Conservation (phyloP, 495 filamentous ascomycete species). For the Daldinia bambusicola region DNA sequence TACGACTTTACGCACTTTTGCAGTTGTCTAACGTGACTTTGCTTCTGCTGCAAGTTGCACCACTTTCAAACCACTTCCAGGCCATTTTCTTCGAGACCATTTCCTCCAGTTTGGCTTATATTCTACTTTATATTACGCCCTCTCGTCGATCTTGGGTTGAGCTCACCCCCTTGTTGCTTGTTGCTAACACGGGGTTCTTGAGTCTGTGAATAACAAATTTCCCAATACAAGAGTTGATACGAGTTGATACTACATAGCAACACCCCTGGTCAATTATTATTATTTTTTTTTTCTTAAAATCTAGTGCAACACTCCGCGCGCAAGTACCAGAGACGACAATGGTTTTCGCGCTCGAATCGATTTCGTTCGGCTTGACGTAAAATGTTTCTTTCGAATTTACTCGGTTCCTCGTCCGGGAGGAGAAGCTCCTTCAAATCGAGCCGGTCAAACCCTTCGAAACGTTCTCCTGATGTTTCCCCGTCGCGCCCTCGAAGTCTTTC, state of each 20-base stretch:
- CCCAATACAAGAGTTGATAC: conserved; percentile 20
- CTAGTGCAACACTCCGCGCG: conserved; percentile 12
- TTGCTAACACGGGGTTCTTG: background rate
- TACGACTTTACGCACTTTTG: background rate
- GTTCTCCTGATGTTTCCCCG: conserved; percentile 37
- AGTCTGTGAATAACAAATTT: conserved; percentile 15
- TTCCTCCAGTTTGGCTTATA: background rate
- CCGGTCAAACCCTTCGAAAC: conserved; percentile 23
- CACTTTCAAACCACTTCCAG: conserved; percentile 2
- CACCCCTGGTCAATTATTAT: conserved; percentile 22
- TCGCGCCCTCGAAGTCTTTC: conserved; percentile 25
- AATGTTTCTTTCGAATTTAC: conserved; percentile 41
- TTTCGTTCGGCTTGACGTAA: conserved; percentile 20
- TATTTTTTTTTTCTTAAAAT: conserved; percentile 2
- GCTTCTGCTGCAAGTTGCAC: background rate
- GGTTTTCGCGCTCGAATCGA: conserved; percentile 16
- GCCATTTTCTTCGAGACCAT: background rate
- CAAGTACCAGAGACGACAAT: conserved; percentile 21
- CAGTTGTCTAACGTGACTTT: conserved; percentile 14
- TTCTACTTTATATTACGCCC: background rate
- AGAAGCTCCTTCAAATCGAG: conserved; percentile 33
- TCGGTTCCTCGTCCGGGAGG: conserved; percentile 28
- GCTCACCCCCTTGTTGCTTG: background rate
- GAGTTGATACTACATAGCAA: conserved; percentile 14
- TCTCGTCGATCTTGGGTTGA: background rate